Base-by-base conservation (phyloP, 1,284 basidiomycete species). In the Puccinia coronata region DNA sequence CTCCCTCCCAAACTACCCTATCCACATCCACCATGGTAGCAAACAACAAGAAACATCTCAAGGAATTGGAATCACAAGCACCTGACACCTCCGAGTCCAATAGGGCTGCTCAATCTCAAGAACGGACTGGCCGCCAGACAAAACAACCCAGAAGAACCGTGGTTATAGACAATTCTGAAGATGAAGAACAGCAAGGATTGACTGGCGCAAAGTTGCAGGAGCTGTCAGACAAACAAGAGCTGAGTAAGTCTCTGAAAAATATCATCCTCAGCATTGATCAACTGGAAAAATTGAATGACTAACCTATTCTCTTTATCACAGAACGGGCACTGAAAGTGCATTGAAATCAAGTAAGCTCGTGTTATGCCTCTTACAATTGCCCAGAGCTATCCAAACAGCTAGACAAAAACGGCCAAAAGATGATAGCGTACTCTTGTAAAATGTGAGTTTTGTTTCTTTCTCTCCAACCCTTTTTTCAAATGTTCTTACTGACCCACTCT, bases 361-460 rank as follows among this genome's bases (percentile, higher is more conserved):
- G 36, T 47, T 69, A 69, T 36, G 41, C 39, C 20, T 69, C 65
- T 12, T 69, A 69, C 41, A 36, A 43, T 16, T 6, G 4, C n/a
- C 39, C 65, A 11, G 65, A 69, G 65, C 65, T 69, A 47, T 43
- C 65, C n/a, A 69, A 41, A 23, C 65, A 69, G 25, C 39, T 69
- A 23, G 65, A 69, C 65, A 69, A 69, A 31, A 43, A 69, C 43
- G 39, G 65, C 6, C 39, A n/a, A 28, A 36, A n/a, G 31, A 69
- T 69, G 65, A 69, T 69, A 23, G 65, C 23, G 6, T 69, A 69
- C n/a, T 41, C 65, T 69, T 69, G 65, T 31, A 43, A 69, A 69
- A 43, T 69, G 65, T 69, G 41, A 49, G 65, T 41, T 41, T 65
- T 39, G 11, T 65, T 65, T 63, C 59, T 34, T 63, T 36, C 34